Evolutionary conservation across 805 yeast species (phyloP), one percentile per base, ranked within the genome.

Genomic region (Saturnispora mendoncae): DNA sequence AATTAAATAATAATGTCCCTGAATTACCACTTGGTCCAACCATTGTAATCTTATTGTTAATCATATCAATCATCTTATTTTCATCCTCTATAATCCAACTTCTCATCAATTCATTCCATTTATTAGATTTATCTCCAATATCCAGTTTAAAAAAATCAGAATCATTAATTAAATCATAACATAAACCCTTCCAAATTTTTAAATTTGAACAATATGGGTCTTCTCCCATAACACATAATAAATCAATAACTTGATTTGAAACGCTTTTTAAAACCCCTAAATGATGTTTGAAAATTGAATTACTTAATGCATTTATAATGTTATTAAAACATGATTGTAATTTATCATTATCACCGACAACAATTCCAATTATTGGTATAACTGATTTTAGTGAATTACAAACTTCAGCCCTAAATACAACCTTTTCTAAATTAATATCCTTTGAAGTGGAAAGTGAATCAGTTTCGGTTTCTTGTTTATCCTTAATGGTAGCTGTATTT

Each of bases 131-230:
- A 37, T 60, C 58, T 36, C 47, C 38, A 5, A 51, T 46, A 4
- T 53, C 53, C 26, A 65, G 52, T 2, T 52, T 53, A 52, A 86
- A 78, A 50, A 85, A 77, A 17, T 64, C 62, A 9, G 67, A 44
- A 54, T 84, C 95, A 54, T 71, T 67, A 42, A 84, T 69, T 0
- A 76, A 58, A 37, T 90, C 97, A 32, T 64, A 65, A 1, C 87
- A 69, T 18, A 77, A 46, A 3, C 68, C 55, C 51, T 73, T 81
- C 94, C 96, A 84, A 2, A 61, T 66, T 52, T 70, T 80, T 45
- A 60, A 61, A 51, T 44, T 68, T 54, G 50, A 53, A 36, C 54
- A 58, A 30, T 48, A 58, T 52, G 51, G 64, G 70, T 50, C 60
- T 44, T 46, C 57, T 32, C 55, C 52, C 1, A 68, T 42, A 4